These are phyloP conservation scores for Aureobasidium sp. DNA, from an alignment of 2,329 filamentous ascomycete species.

Conservation along the genomic window DNA sequence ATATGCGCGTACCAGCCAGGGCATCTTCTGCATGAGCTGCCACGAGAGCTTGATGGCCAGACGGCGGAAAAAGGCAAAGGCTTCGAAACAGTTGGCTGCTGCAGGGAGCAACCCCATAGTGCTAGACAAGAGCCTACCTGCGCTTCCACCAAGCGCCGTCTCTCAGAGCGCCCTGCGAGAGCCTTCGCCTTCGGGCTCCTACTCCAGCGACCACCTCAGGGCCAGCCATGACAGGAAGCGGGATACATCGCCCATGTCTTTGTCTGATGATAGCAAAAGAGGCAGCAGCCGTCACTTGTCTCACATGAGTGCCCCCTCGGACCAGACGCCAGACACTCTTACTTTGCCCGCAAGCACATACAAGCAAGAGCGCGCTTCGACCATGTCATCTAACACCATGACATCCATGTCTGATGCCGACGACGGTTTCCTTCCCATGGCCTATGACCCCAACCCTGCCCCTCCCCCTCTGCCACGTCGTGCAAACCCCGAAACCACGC, in stretches of 20 bases:
- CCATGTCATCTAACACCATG: constrained; percentile 41
- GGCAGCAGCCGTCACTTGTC: constrained; percentile 10
- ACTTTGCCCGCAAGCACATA: constrained; percentile 70
- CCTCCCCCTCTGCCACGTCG: constrained; percentile 18
- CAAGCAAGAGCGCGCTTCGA: constrained; percentile 66
- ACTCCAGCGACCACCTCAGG: constrained; percentile 50
- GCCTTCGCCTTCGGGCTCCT: constrained; percentile 50
- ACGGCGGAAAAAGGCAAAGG: constrained; percentile 76
- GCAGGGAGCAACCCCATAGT: constrained; percentile 47
- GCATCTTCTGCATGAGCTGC: constrained; percentile 98
- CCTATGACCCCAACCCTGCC: constrained; percentile 41
- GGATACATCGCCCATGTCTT: constrained; percentile 29
- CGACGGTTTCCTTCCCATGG: constrained; percentile 47
- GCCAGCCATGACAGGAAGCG: constrained; percentile 17
- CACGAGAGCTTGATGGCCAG: constrained; percentile 95
- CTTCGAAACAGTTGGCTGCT: constrained; percentile 24
- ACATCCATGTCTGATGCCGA: constrained; percentile 46
- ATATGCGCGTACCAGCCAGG: constrained; percentile 94
- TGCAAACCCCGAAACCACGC: constrained; percentile 2
- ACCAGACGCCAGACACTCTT: constrained; percentile 44
- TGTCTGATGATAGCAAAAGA: constrained; percentile 21
- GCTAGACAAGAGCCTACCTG: constrained; percentile 86
- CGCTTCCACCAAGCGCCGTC: constrained; percentile 69
- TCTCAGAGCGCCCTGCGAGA: constrained; percentile 55
- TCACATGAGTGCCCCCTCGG: constrained; percentile 8